Conservation (phyloP, 2,329 filamentous ascomycete genomes). For the Pseudogymnoascus sp. region DNA sequence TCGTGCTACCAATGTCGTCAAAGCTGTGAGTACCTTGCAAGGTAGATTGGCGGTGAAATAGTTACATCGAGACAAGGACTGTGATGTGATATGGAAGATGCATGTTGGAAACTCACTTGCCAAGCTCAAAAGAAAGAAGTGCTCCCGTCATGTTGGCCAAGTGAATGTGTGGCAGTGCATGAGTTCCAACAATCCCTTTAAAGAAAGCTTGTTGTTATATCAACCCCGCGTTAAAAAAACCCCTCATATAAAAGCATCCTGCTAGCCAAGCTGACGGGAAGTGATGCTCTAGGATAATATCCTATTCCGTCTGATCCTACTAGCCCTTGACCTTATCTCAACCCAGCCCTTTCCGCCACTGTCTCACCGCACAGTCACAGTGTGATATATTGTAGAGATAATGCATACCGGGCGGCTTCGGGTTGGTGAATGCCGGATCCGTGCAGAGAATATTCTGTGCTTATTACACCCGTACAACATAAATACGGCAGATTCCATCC, state of each 20-base stretch:
- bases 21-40: not conserved
- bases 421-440: not conserved
- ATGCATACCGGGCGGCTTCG: not conserved
- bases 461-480: not conserved
- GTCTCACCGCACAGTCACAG: not conserved
- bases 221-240: not conserved
- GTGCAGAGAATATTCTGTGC: not conserved
- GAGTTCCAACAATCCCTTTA: not conserved
- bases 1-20: not conserved
- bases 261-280: not conserved
- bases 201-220: not conserved
- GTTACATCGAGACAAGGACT: not conserved
- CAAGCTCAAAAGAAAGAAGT: not conserved
- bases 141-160: not conserved
- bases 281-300: not conserved
- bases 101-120: not conserved
- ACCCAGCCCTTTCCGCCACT: not conserved
- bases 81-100: not conserved
- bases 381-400: not conserved
- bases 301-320: not conserved
- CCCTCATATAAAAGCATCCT: not conserved
- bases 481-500: not conserved
- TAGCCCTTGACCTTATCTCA: not conserved
- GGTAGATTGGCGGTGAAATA: not conserved
- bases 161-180: conserved; percentile 6